phyloP scores from a whole-genome alignment of 352 stramenopile species.

The Globisporangium viniferum region DNA sequence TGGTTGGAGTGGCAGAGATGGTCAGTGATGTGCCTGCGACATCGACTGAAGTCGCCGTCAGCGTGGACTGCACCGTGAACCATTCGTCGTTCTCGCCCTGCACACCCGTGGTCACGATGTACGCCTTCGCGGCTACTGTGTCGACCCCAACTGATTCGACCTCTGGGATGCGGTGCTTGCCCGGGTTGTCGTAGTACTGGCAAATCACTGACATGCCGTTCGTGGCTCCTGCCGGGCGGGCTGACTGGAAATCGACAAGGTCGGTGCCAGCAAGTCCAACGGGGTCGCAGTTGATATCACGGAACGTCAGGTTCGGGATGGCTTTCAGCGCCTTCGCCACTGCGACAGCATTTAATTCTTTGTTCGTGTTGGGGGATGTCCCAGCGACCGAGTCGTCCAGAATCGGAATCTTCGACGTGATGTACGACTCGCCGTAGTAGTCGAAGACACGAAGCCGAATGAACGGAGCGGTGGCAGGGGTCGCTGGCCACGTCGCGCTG shows the following conservation, averaged over 20 bases:
- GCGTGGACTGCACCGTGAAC: constrained; percentile 39
- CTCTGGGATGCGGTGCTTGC: constrained; percentile 48
- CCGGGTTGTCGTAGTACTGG: constrained; percentile 54
- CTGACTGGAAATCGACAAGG: constrained; percentile 22
- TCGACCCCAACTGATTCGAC: constrained; percentile 25
- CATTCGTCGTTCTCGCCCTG: constrained; percentile 50
- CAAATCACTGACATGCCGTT: constrained; percentile 51
- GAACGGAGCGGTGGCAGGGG: constrained; percentile 11
- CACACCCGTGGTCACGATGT: constrained; percentile 36
- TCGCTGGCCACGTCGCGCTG: not conserved
- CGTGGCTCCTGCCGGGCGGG: not conserved
- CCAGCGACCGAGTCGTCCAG: constrained; percentile 14
- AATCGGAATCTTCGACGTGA: constrained; percentile 54
- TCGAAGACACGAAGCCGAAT: constrained; percentile 65
- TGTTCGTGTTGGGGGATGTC: not conserved
- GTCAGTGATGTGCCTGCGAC: not conserved
- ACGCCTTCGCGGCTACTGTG: constrained; percentile 1
- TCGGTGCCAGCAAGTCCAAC: constrained; percentile 1
- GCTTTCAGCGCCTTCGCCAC: constrained; percentile 36
- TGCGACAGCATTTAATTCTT: constrained; percentile 9
- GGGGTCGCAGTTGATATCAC: constrained; percentile 33
- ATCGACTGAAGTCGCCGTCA: not conserved
- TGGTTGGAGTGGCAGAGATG: too few relatives aligned
- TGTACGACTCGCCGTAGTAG: constrained; percentile 60
- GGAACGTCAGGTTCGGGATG: constrained; percentile 51